Base-by-base conservation (phyloP, 2,329 filamentous ascomycete species). In the Microdochium paspali region DNA sequence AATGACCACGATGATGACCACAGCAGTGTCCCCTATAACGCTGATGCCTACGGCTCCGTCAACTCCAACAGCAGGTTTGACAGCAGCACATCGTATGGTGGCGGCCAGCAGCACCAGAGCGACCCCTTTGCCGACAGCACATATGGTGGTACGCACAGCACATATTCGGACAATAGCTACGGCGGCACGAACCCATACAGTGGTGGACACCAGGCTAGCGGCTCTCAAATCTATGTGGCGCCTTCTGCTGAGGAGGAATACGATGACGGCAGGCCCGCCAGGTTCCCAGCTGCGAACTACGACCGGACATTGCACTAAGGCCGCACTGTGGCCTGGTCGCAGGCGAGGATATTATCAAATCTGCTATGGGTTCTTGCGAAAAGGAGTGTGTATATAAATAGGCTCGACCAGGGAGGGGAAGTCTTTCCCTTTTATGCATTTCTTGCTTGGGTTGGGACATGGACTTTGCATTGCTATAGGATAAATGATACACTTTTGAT, bases 261-360 rank as follows among this genome's bases (percentile, higher is more conserved):
- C 51, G 68, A 71, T 44, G 69, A 73, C 46, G 62, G 67, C 46
- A 58, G 61, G 49, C 73, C 76, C 0, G 73, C 66, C 20, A 71
- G 74, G 47, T 84, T 83, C 58, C 79, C 80, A 2, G 61, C 65
- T 20, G 80, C 61, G 30, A 73, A 80, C 58, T 83, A 84, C 58
- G 75, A 80, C 56, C 68, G 75, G 50, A 70, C 67, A 48, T 58
- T 66, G 50, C 66, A 63, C 58, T 64, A 53, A 56, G 5, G 6
- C 5, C 7, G 35, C 23, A n/a, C n/a, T 9, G 10, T 35, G n/a
- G 31, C 31, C 12, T 40, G 13, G 35, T 21, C 9, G 20, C 35
- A n/a, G 31, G 31, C 10, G 31, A 9, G 31, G n/a, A 35, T 35
- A n/a, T n/a, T n/a, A n/a, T 35, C 10, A n/a, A 13, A 35, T 12